phyloP scores from a whole-genome alignment of 495 filamentous ascomycete genomes.

The Penicillium riverlandense region DNA sequence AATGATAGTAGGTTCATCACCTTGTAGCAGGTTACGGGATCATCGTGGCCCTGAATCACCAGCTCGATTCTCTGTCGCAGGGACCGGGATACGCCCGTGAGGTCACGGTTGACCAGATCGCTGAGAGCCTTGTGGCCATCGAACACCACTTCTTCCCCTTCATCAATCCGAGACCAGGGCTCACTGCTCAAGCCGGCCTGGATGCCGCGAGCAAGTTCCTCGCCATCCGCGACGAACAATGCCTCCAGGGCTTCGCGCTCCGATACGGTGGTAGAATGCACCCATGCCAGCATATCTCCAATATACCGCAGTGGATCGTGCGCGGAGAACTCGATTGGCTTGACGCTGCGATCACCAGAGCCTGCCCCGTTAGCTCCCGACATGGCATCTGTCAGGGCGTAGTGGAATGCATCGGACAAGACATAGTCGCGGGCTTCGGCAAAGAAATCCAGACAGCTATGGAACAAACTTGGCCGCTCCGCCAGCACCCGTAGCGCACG shows the following conservation, averaged over 20 bases:
- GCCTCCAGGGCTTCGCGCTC: slow-evolving; percentile 90
- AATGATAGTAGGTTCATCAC: slow-evolving; percentile 83
- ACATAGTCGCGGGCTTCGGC: slow-evolving; percentile 84
- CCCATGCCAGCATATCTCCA: slow-evolving; percentile 97
- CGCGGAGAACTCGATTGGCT: slow-evolving; percentile 90
- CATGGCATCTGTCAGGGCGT: slow-evolving; percentile 73
- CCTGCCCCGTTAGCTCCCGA: slow-evolving; percentile 18
- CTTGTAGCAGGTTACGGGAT: slow-evolving; percentile 80
- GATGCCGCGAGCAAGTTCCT: slow-evolving; percentile 80
- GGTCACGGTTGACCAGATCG: slow-evolving; percentile 79
- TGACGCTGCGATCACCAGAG: slow-evolving; percentile 47
- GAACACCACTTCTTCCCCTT: slow-evolving; percentile 59
- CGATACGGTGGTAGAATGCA: slow-evolving; percentile 86
- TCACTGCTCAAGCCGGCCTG: slow-evolving; percentile 80
- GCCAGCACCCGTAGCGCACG: slow-evolving; percentile 81
- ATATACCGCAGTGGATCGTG: slow-evolving; percentile 91
- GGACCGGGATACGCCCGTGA: slow-evolving; percentile 68
- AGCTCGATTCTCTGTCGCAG: slow-evolving; percentile 82
- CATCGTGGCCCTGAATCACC: slow-evolving; percentile 86
- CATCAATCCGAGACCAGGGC: slow-evolving; percentile 63
- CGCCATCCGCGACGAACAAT: slow-evolving; percentile 85
- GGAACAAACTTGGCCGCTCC: slow-evolving; percentile 83
- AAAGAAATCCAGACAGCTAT: slow-evolving; percentile 90
- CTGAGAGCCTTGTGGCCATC: slow-evolving; percentile 79
- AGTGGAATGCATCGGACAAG: slow-evolving; percentile 83